A percentile compares a stretch with the other conserved stretches of the same genome.
phyloP scores from a whole-genome alignment of 2,329 filamentous ascomycete species.

The Cladobotryum mycophilum region DNA sequence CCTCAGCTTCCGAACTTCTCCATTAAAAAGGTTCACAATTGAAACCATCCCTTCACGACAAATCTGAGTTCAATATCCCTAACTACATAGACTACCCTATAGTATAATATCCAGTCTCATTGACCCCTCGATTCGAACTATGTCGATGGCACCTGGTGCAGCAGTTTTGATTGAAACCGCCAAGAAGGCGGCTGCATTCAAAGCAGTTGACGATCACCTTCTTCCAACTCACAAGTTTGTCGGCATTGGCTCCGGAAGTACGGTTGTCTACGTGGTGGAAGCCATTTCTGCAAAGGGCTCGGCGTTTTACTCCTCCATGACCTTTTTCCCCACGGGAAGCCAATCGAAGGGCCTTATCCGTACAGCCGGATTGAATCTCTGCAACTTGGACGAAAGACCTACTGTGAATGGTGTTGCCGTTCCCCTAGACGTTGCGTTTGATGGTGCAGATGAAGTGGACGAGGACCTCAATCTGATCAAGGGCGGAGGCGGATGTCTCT shows the following conservation, averaged over 20 bases:
- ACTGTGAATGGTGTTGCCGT: conserved; percentile 31
- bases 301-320: conserved; percentile 55
- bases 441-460: conserved; percentile 96
- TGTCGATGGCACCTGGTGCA: neutral
- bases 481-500: conserved; percentile 92
- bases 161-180: conserved; percentile 56
- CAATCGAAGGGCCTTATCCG: conserved; percentile 85
- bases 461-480: conserved; percentile 95
- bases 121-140: neutral
- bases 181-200: conserved; percentile 68
- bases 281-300: conserved; percentile 61
- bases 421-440: conserved; percentile 83
- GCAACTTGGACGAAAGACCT: conserved; percentile 71
- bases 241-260: conserved; percentile 76
- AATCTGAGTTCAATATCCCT: neutral
- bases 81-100: neutral
- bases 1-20: too few species aligned
- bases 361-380: conserved; percentile 66
- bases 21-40: too few species aligned
- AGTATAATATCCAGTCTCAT: neutral
- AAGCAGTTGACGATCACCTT: conserved; percentile 69
- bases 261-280: conserved; percentile 79
- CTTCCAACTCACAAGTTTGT: conserved; percentile 55
- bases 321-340: conserved; percentile 87
- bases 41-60: too few species aligned